phyloP scores from a whole-genome alignment of 768 basidiomycete species.

The Boletus subparvulus region DNA sequence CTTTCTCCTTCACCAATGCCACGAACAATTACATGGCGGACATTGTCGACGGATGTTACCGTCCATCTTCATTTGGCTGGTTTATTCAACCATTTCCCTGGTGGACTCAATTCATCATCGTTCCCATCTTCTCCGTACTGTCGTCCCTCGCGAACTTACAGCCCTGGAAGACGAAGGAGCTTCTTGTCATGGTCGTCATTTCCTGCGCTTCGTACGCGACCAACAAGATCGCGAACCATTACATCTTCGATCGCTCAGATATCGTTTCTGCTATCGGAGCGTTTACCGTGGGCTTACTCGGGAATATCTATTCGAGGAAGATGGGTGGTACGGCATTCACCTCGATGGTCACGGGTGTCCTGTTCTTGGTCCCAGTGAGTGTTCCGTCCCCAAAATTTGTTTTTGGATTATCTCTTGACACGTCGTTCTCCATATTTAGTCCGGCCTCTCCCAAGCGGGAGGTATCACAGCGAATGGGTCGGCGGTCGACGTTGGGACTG shows the following conservation, averaged over 20 bases:
- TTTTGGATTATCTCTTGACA: not conserved
- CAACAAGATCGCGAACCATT: conserved; percentile 81
- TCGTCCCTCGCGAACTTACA: conserved; percentile 79
- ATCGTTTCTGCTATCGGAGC: conserved; percentile 84
- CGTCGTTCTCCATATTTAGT: conserved; percentile 40
- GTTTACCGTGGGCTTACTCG: conserved; percentile 75
- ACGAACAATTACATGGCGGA: conserved; percentile 45
- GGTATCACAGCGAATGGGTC: conserved; percentile 80
- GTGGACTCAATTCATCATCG: conserved; percentile 75
- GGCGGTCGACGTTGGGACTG: conserved; percentile 80
- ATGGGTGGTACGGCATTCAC: conserved; percentile 88
- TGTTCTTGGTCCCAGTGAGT: conserved; percentile 84
- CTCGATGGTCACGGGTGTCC: conserved; percentile 85
- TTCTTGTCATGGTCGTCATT: conserved; percentile 82
- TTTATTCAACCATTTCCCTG: conserved; percentile 78
- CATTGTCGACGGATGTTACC: conserved; percentile 69
- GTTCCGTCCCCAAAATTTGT: not conserved
- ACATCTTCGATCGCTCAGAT: conserved; percentile 82
- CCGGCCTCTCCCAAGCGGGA: conserved; percentile 82
- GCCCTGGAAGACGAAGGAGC: conserved; percentile 66
- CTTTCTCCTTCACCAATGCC: conserved; percentile 64
- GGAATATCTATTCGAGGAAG: conserved; percentile 78
- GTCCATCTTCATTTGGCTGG: conserved; percentile 66
- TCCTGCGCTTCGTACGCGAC: conserved; percentile 77
- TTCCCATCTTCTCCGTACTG: conserved; percentile 69